These are phyloP conservation scores for Tinospora cordifolia DNA, from an alignment of 164 flowering plant genomes.

Conservation along the genomic window DNA sequence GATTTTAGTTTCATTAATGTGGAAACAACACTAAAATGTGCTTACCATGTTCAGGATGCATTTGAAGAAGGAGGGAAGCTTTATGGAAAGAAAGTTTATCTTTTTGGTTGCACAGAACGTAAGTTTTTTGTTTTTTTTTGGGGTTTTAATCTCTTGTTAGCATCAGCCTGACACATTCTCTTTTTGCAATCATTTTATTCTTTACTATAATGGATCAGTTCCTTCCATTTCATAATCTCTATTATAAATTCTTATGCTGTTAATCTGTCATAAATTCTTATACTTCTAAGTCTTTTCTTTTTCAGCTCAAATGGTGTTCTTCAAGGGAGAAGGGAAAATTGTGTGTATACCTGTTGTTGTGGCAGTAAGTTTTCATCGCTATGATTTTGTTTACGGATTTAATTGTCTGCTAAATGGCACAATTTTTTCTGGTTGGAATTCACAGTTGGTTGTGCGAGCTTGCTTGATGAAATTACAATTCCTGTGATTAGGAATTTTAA, in stretches of 20 bases:
- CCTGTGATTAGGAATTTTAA: neutral
- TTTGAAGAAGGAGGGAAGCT: conserved; percentile 88
- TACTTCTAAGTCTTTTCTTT: neutral
- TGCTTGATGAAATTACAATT: neutral
- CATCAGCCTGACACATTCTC: neutral
- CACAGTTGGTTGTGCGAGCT: neutral
- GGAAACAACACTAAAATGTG: neutral
- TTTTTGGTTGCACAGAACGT: conserved; percentile 92
- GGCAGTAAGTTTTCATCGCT: conserved; percentile 58
- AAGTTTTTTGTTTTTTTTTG: conserved; percentile 23
- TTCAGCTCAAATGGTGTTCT: conserved; percentile 81
- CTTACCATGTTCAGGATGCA: conserved; percentile 48
- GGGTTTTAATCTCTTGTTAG: neutral
- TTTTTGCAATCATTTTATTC: too few relatives aligned
- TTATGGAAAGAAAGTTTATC: conserved; percentile 67
- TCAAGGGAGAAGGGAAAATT: conserved; percentile 46
- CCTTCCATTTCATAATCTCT: neutral
- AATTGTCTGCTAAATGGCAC: neutral
- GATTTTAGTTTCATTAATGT: neutral
- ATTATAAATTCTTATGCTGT: neutral
- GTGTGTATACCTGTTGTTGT: conserved; percentile 78
- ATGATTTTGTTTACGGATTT: neutral
- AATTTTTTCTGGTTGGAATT: neutral
- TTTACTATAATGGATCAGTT: neutral
- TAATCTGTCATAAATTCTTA: conserved; percentile 1